phyloP scores from a whole-genome alignment of 129 eudicot species.

The Oenanthe sinensis region DNA sequence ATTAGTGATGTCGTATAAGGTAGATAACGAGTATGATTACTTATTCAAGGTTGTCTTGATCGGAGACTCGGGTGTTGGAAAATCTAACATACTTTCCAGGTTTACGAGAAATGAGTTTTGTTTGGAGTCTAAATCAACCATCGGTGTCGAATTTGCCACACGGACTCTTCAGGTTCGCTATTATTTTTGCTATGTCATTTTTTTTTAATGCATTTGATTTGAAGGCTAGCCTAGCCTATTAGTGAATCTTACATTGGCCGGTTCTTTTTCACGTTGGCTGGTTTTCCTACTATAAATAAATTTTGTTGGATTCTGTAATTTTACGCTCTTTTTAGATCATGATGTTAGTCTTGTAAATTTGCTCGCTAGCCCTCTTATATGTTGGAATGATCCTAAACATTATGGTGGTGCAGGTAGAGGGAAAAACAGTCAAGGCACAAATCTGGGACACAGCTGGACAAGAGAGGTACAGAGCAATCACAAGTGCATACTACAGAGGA shows the following conservation, averaged over 20 bases:
- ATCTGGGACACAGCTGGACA: conserved; percentile 99
- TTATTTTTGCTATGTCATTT: too few relatives aligned
- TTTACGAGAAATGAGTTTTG: conserved; percentile 84
- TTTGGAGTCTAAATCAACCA: conserved; percentile 91
- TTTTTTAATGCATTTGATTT: not conserved
- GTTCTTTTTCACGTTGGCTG: too few relatives aligned
- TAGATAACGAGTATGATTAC: conserved; percentile 87
- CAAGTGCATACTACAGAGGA: conserved; percentile 94
- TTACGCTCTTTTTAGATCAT: not conserved
- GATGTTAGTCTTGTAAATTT: too few relatives aligned
- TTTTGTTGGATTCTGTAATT: not conserved
- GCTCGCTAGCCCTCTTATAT: too few relatives aligned
- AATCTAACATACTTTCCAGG: conserved; percentile 82
- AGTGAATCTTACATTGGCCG: too few relatives aligned
- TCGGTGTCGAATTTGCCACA: conserved; percentile 93
- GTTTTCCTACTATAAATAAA: not conserved
- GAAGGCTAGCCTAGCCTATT: too few relatives aligned
- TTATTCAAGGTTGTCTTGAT: conserved; percentile 76
- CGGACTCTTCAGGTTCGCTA: conserved; percentile 70
- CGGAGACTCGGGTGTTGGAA: conserved; percentile 95
- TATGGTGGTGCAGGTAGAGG: conserved; percentile 60
- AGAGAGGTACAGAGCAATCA: conserved; percentile 96
- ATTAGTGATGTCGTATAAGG: conserved; percentile 73
- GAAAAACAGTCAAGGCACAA: conserved; percentile 88
- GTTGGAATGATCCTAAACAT: too few relatives aligned